Conservation (phyloP, 257 asterid genomes). For the Salvia rosmarinus region DNA sequence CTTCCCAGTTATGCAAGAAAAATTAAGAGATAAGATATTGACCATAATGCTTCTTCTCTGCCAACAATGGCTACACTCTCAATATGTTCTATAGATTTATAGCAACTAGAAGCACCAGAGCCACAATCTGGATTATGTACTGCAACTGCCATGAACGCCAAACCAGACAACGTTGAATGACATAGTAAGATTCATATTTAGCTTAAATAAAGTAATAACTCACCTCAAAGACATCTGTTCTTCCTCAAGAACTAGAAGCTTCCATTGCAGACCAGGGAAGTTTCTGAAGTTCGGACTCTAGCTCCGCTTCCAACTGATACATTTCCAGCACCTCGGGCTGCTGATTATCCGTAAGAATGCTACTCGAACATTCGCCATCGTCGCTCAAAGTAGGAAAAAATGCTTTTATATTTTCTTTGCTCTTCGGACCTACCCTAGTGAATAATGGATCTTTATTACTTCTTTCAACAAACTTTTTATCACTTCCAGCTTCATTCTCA, state of each 20-base stretch:
- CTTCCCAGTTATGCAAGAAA: background rate
- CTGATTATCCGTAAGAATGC: conserved; percentile 25
- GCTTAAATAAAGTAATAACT: background rate
- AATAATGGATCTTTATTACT: conserved; percentile 1
- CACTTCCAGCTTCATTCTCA: conserved; percentile 27
- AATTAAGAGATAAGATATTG: background rate
- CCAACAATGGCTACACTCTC: background rate
- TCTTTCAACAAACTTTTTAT: conserved; percentile 16
- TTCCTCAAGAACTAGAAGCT: conserved; percentile 37
- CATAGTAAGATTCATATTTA: background rate
- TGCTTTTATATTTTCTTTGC: conserved; percentile 25
- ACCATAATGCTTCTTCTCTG: background rate
- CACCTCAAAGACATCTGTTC: conserved; percentile 30
- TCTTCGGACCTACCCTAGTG: conserved; percentile 9
- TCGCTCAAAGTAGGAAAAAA: background rate
- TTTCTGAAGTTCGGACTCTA: conserved; percentile 40
- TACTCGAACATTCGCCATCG: conserved; percentile 6
- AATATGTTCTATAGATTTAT: background rate
- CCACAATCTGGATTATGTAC: conserved; percentile 6
- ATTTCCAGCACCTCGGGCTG: conserved; percentile 39
- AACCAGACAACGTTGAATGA: conserved; percentile 22
- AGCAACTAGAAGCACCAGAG: conserved; percentile 21
- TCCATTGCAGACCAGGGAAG: conserved; percentile 36
- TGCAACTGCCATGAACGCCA: conserved; percentile 27
- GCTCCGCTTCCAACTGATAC: conserved; percentile 40